phyloP scores from a whole-genome alignment of 371 early-diverging fungal species.

The Syncephalis fuscata region DNA sequence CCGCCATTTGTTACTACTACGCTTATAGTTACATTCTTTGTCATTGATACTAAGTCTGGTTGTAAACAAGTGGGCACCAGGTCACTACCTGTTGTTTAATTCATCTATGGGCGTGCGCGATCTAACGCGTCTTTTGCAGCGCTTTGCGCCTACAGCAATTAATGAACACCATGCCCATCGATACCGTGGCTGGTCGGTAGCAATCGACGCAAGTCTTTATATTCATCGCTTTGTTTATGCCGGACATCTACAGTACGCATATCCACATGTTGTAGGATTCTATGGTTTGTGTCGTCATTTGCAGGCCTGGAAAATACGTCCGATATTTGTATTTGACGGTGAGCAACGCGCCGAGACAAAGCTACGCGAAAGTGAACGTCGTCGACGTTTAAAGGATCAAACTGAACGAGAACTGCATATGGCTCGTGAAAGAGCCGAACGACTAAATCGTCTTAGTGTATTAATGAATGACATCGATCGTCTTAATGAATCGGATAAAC shows the following conservation, averaged over 20 bases:
- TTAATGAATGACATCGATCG: background rate
- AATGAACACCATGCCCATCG: too few relatives aligned
- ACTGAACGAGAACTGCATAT: background rate
- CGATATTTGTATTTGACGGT: background rate
- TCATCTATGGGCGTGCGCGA: background rate
- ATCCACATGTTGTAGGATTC: background rate
- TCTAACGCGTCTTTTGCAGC: background rate
- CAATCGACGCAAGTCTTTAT: slow-evolving; percentile 1
- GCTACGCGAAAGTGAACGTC: background rate
- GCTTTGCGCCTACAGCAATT: background rate
- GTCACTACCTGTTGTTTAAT: background rate
- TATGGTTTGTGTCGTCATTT: background rate
- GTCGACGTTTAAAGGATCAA: background rate
- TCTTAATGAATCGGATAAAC: background rate
- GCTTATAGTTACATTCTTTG: too few relatives aligned
- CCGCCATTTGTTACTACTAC: too few relatives aligned
- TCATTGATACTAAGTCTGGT: too few relatives aligned
- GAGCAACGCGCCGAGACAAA: background rate
- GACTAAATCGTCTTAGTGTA: background rate
- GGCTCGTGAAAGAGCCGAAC: background rate
- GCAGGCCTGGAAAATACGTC: background rate
- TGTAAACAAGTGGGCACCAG: too few relatives aligned
- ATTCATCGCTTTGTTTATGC: background rate
- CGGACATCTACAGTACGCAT: background rate
- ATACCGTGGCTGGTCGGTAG: background rate